Evolutionary conservation across 1,139 yeast species (phyloP), one percentile per base, ranked within the genome.

Genomic region (Geotrichum macrosporum): DNA sequence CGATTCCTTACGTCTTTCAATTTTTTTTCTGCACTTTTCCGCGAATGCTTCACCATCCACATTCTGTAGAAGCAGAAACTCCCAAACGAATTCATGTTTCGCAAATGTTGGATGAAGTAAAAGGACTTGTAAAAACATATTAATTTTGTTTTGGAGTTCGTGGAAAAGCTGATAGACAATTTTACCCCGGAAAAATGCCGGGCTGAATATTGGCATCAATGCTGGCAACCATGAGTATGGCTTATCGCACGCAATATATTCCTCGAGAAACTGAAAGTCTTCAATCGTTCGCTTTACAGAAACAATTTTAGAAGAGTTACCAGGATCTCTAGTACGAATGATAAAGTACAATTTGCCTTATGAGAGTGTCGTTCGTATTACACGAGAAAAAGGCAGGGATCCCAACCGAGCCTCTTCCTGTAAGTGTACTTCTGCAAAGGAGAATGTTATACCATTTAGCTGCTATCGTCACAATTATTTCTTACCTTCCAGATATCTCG

Each of bases 121-220:
- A 27, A 79, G 55, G 10, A 72, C 63, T 31, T 69, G 65, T 20
- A 81, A 62, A 44, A 77, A 70, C 6, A 70, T 55, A 50, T 79
- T 80, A 42, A 81, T 58, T 33, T 67, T 66, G 32, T 72, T 73
- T 39, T 78, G 68, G 27, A 77, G 61, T 34, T 77, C 69, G 51
- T 80, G 78, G 22, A 75, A 63, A 21, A 72, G 62, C 50, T 64
- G 60, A 9, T 68, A 56, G 1, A 68, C 60, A 6, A 66, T 63
- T 37, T 63, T 57, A 15, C 69, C 58, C 5, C 67, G 62, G 1
- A 71, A 51, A 5, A 66, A 57, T 44, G 64, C 63, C 13, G 73
- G 66, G 32, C 62, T 61, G 15, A 59, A 53, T 27, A 58, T 55
- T 3, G 57, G 44, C 21, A 57, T 53, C 53, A 67, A 48, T 2